Base-by-base conservation (phyloP, 805 yeast species). In the Yarrowia alimentaria region DNA sequence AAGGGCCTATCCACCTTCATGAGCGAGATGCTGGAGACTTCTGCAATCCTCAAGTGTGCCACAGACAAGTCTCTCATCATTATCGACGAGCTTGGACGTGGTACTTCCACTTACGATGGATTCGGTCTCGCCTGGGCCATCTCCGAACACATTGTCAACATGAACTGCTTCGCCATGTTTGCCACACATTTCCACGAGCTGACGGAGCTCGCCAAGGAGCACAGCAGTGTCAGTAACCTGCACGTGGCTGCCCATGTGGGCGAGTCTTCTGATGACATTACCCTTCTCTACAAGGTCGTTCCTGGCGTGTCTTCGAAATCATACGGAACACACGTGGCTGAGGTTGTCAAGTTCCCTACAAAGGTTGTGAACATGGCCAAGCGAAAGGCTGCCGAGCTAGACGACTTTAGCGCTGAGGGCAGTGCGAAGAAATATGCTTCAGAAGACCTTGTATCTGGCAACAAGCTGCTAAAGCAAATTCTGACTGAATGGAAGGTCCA, bases 111-210 rank as follows among this genome's bases (percentile, higher is more conserved):
- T 0, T 91, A 90, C 66, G 99, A 93, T 67, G 99, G 99, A 0
- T 93, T 93, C 71, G 99, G 99, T 0, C 74, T 93, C 31, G 99
- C 99, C 0, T 93, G 96, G 94, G 84, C 97, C 0, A 93, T 93
- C 51, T 84, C 91, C 57, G 95, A 90, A 62, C 81, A 83, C 66
- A 80, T 91, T 54, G 82, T 93, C 3, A 72, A 83, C 45, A 76
- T 85, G 47, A 73, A 76, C 45, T 83, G 96, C 56, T 88, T 89
- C 66, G 80, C 95, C 0, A 63, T 93, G 52, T 93, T 93, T 73
- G 98, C 99, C 0, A 93, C 99, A 0, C 99, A 93, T 72, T 93
- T 93, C 74, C 98, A 93, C 66, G 99, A 93, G 65, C 74, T 93
- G 54, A 93, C 98, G 1, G 82, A 83, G 25, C 70, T 93, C 45